Base-by-base conservation (phyloP, 768 basidiomycete genomes). In the Auricularia sp. region DNA sequence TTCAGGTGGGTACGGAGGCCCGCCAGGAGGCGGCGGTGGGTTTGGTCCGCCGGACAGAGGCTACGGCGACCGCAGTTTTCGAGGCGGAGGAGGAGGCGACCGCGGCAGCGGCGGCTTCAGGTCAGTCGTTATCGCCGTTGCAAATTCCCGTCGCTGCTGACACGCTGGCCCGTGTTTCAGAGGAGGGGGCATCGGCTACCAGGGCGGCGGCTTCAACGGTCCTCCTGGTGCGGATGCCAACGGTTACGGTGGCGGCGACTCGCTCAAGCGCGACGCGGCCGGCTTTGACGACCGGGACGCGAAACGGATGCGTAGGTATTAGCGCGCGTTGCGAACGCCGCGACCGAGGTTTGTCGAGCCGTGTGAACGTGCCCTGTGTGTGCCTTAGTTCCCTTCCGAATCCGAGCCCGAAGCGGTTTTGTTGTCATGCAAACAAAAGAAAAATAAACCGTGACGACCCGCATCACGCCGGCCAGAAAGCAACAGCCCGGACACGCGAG, bases 281-380 rank as follows among this genome's bases (percentile, higher is more conserved):
- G 87, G 87, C 75, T 89, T 82, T 75, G 90, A 92, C 72, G 90
- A 92, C 75, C 83, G 90, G 69, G 90, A 92, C 69, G 71, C 81
- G 39, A 93, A 93, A 77, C 87, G 91, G 72, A 86, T 88, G 71
- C 84, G 91, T 72, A 66, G 66, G 64, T 91, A 89, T 76, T 92
- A 84, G 81, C 13, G 24, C 29, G 54, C 54, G 18, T n/a, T 7
- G 11, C 7, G n/a, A 54, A n/a, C 8, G n/a, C 11, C 18, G 34
- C 34, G 24, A 35, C 56, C 56, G 56, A 35, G 56, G 56, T 59
- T 59, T 34, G 56, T 51, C 47, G 47, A 18, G 47, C 11, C 47
- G 47, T 59, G 56, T 59, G 56, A 59, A 33, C 29, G 18, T 59
- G 24, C 21, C 29, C 13, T 29, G 29, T 29, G 24, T 24, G 56